Base-by-base conservation (phyloP, 495 filamentous ascomycete species). In the Penicillium crystallinum region DNA sequence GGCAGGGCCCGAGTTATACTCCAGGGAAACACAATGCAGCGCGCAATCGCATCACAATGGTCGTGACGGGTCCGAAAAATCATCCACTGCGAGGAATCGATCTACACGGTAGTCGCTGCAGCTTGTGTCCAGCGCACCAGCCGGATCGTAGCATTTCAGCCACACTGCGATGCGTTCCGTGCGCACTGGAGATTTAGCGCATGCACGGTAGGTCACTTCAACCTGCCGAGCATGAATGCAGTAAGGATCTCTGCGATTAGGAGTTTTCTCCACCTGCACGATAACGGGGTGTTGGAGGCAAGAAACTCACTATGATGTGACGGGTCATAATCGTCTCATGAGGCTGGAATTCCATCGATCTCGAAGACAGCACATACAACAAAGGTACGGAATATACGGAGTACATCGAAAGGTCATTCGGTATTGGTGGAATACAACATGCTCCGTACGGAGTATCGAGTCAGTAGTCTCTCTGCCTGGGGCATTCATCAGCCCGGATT, bases 181-280 rank as follows among this genome's bases (percentile, higher is more conserved):
- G 59, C 52, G 49, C n/a, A n/a, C 53, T 48, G 53, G 52, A 56
- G 56, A 63, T 58, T 59, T 56, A 60, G 56, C 52, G 55, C 40
- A 61, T 63, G 59, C 59, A 65, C 49, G 62, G 56, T 63, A 65
- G 57, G 62, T 65, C 62, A 63, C 59, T 45, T 62, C 49, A 46
- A 27, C 38, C 54, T 58, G 49, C 49, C 40, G 49, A 52, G 31
- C 41, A 30, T 42, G 55, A 41, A 42, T 54, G 21, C 46, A 47
- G 44, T 41, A 48, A 54, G 22, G 37, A 48, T 49, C 34, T 53
- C 35, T 25, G 15, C 46, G 22, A 48, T 29, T 37, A 9, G 29
- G 27, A 0, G 27, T 35, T 6, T 46, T 48, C 46, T 35, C 33
- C 45, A 27, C 31, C 21, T 29, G 33, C 19, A 37, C 29, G 29